A percentile compares a stretch with the other conserved stretches of the same genome.
phyloP scores from a whole-genome alignment of 352 stramenopile genomes.

The Thraustotheca clavata region DNA sequence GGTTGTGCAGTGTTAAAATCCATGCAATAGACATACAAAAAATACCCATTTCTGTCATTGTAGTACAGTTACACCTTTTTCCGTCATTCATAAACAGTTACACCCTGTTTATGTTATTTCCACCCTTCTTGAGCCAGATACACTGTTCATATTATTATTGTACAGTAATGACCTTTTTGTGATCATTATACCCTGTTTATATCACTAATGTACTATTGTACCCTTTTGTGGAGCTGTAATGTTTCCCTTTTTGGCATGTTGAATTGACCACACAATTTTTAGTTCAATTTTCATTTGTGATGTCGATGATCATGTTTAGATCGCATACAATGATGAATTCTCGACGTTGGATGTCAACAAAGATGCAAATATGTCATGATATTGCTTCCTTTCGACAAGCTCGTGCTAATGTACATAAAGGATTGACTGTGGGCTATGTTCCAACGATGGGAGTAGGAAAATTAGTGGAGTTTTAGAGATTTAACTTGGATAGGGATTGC shows the following conservation, averaged over 20 bases:
- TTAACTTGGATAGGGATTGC: constrained; percentile 68
- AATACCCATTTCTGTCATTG: too few species aligned
- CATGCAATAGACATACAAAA: too few species aligned
- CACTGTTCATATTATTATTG: too few species aligned
- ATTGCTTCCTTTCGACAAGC: constrained; percentile 23
- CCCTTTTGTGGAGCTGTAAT: neutral
- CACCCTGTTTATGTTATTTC: too few species aligned
- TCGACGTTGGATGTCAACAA: neutral
- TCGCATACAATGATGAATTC: neutral
- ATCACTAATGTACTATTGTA: neutral
- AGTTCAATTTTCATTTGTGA: neutral
- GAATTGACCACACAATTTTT: constrained; percentile 2
- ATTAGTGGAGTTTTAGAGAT: neutral
- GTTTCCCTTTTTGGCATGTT: constrained; percentile 13
- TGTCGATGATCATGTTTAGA: neutral
- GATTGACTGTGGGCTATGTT: constrained; percentile 74
- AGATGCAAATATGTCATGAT: constrained; percentile 9
- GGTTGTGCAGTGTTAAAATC: too few species aligned
- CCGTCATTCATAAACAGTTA: too few species aligned
- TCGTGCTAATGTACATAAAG: constrained; percentile 38
- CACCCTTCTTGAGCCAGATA: too few species aligned
- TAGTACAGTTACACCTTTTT: too few species aligned
- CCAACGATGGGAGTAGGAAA: neutral
- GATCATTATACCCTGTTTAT: too few species aligned
- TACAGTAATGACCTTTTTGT: too few species aligned